Conservation (phyloP, 2,329 filamentous ascomycete genomes). For the Clarireedia hainanense region DNA sequence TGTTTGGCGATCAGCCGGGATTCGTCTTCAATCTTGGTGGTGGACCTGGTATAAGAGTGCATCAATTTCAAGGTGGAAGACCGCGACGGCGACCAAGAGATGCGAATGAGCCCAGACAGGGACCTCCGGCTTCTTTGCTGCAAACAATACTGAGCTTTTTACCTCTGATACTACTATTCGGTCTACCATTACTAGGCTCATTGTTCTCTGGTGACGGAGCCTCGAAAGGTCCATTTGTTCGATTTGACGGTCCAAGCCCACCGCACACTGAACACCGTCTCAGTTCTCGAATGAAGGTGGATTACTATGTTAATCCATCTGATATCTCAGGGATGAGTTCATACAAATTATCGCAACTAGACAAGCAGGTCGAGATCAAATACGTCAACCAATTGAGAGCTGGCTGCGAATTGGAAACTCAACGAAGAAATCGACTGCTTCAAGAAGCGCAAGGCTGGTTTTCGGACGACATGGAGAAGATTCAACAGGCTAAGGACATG, state of each 20-base stretch:
- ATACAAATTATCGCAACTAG: constrained; percentile 65
- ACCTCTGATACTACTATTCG: constrained; percentile 81
- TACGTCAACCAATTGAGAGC: constrained; percentile 60
- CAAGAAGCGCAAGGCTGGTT: constrained; percentile 67
- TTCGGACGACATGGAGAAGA: constrained; percentile 53
- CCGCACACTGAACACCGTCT: constrained; percentile 69
- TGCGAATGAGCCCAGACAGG: constrained; percentile 40
- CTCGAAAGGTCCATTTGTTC: constrained; percentile 57
- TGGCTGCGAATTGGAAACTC: constrained; percentile 68
- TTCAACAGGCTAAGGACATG: constrained; percentile 42
- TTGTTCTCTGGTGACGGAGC: constrained; percentile 53
- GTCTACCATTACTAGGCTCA: constrained; percentile 76
- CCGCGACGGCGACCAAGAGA: constrained; percentile 70
- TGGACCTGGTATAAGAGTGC: constrained; percentile 84
- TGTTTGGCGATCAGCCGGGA: constrained; percentile 71
- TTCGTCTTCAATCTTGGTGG: constrained; percentile 95
- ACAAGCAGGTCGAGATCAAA: constrained; percentile 66
- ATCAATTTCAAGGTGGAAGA: constrained; percentile 81
- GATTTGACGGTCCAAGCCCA: constrained; percentile 62
- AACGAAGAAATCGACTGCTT: constrained; percentile 44
- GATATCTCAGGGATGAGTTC: constrained; percentile 66
- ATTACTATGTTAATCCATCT: constrained; percentile 77
- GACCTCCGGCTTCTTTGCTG: constrained; percentile 41
- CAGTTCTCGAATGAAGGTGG: constrained; percentile 62
- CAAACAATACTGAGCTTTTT: constrained; percentile 64